Base-by-base conservation (phyloP, 805 yeast genomes). In the Yarrowia sp. region DNA sequence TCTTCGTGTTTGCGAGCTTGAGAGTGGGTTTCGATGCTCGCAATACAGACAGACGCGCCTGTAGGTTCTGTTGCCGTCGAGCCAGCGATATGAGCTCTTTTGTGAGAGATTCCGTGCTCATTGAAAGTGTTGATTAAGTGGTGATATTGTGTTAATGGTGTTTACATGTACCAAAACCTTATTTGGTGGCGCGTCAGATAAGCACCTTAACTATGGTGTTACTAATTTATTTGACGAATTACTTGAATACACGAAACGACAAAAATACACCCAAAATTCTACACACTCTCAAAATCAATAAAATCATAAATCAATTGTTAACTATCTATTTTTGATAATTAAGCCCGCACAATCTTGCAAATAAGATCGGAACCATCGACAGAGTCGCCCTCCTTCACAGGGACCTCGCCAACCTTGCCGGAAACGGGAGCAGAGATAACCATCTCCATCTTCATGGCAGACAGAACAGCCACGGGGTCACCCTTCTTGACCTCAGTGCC, bases 361-460 rank as follows among this genome's bases (percentile, higher is more conserved):
- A 96, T 83, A 79, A 95, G 83, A 78, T 95, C 99, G 72, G 90
- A 88, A 68, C 98, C 97, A 76, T 93, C 99, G 61, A 95, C 98
- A 66, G 94, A 89, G 76, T 95, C 99, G 74, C 97, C 97, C 77
- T 91, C 96, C 79, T 88, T 88, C 72, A 92, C 89, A 61, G 84
- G 79, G 22, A 95, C 85, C 26, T 89, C 91, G 59, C 89, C 88
- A 71, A 95, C 87, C 77, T 85, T 86, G 79, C 99, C 99, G 70
- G 89, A 84, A 70, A 87, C 89, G 68, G 97, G 97, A 26, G 99
- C 94, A 78, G 92, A 86, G 75, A 94, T 93, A 66, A 95, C 97
- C 98, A 95, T 95, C 83, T 95, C 99, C 99, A 94, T 94, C 87
- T 94, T 94, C 99, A 94, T 94, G 72, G 99, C 99, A 78, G 94